These are phyloP conservation scores for Turritis glabra DNA, from an alignment of 345 rosid species.

Conservation along the genomic window DNA sequence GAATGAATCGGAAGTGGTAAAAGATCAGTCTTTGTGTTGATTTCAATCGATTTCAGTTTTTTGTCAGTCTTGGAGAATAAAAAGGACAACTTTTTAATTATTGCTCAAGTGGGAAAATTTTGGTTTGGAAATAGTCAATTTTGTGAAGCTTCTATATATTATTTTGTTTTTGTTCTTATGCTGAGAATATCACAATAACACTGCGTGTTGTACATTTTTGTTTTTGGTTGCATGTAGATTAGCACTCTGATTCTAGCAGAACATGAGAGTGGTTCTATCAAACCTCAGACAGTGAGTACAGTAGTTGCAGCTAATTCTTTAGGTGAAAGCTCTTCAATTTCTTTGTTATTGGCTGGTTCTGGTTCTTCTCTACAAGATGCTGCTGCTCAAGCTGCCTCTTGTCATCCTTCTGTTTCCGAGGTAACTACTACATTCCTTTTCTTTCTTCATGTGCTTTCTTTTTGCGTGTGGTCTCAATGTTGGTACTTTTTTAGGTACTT, in stretches of 20 bases:
- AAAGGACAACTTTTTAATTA: neutral
- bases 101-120: neutral
- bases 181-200: neutral
- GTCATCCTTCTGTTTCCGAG: slow-evolving; percentile 79
- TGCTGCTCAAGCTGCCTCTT: slow-evolving; percentile 69
- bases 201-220: neutral
- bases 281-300: slow-evolving; percentile 64
- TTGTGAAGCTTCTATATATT: neutral
- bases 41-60: neutral
- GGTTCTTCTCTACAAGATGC: slow-evolving; percentile 78
- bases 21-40: neutral
- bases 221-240: slow-evolving; percentile 40
- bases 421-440: slow-evolving; percentile 28
- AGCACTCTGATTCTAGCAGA: slow-evolving; percentile 84
- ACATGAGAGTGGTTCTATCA: slow-evolving; percentile 73
- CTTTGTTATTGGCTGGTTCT: slow-evolving; percentile 81
- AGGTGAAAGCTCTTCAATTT: slow-evolving; percentile 53
- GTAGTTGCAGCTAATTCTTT: slow-evolving; percentile 74
- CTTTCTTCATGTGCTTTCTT: neutral
- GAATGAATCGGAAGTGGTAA: neutral
- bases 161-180: neutral
- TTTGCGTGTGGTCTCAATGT: neutral
- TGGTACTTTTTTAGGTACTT: slow-evolving; percentile 57
- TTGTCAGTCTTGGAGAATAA: neutral
- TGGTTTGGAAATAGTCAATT: neutral